phyloP scores from a whole-genome alignment of 2,329 filamentous ascomycete genomes.

The Colletotrichum simmondsii region DNA sequence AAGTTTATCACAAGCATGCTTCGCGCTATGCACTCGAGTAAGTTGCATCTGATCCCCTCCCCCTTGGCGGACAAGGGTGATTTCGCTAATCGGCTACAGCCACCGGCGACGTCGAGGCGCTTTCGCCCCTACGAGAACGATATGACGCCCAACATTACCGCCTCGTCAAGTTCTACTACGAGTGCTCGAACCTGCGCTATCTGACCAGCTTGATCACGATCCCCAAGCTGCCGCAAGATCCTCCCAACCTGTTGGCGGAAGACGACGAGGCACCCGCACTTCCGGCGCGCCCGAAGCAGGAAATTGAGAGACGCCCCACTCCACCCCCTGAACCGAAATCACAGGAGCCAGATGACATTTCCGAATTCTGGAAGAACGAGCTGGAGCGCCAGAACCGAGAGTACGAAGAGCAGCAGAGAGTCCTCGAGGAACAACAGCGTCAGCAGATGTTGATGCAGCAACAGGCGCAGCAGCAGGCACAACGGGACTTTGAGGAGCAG shows the following conservation, averaged over 20 bases:
- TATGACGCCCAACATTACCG: conserved; percentile 98
- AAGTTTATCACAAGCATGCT: conserved; percentile 99
- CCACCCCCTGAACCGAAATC: conserved; percentile 75
- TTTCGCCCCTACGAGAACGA: conserved; percentile 86
- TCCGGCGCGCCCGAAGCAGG: conserved; percentile 83
- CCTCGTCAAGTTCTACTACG: conserved; percentile 97
- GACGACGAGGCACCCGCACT: conserved; percentile 87
- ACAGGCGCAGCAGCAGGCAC: conserved; percentile 83
- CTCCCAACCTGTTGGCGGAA: conserved; percentile 87
- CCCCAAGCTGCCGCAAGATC: conserved; percentile 93
- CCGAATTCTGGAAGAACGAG: conserved; percentile 97
- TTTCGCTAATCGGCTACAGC: conserved; percentile 57
- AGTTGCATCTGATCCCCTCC: conserved; percentile 44
- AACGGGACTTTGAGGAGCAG: conserved; percentile 96
- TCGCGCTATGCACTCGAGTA: conserved; percentile 95
- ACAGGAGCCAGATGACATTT: conserved; percentile 92
- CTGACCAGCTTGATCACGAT: conserved; percentile 96
- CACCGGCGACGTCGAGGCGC: conserved; percentile 91
- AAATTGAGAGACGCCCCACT: conserved; percentile 74
- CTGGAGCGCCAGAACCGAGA: conserved; percentile 91
- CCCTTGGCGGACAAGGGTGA: conserved; percentile 8
- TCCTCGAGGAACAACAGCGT: conserved; percentile 88
- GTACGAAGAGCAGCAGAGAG: conserved; percentile 92
- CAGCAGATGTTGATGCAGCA: conserved; percentile 85
- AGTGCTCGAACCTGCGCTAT: conserved; percentile 97